A percentile compares a stretch with the other conserved stretches of the same genome.
These are phyloP conservation scores for Pythium folliculosum DNA, from an alignment of 352 stramenopile species.

Conservation along the genomic window DNA sequence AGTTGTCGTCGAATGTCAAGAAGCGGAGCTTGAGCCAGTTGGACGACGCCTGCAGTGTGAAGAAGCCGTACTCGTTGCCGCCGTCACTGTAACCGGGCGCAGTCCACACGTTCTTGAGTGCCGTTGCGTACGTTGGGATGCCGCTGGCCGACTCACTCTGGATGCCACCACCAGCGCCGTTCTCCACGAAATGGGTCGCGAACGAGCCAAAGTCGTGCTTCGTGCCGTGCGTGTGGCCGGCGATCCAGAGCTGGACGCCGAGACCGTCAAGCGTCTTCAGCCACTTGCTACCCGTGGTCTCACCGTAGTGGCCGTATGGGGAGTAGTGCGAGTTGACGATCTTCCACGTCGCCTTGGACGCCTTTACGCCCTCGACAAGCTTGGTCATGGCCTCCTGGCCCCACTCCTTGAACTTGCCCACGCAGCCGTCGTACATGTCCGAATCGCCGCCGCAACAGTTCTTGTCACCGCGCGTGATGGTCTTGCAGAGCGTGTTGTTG, in stretches of 20 bases:
- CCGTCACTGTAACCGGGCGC: constrained; percentile 26
- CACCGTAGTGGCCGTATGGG: constrained; percentile 39
- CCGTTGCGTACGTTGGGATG: constrained; percentile 24
- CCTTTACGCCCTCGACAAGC: constrained; percentile 32
- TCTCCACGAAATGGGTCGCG: constrained; percentile 45
- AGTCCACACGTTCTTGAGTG: constrained; percentile 32
- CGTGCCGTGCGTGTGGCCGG: constrained; percentile 43
- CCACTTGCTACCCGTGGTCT: constrained; percentile 29
- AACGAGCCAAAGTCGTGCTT: constrained; percentile 40
- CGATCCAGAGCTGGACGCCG: constrained; percentile 34
- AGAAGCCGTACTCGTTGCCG: constrained; percentile 45
- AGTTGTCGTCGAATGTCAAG: constrained; percentile 43
- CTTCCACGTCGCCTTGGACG: constrained; percentile 47
- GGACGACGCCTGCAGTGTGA: constrained; percentile 34
- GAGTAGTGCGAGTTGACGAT: constrained; percentile 51
- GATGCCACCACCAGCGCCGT: constrained; percentile 45
- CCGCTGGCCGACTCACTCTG: constrained; percentile 36
- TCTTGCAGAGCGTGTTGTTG: constrained; percentile 40
- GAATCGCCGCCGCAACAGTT: constrained; percentile 32
- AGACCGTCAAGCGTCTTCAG: constrained; percentile 24
- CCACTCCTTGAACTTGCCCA: constrained; percentile 42
- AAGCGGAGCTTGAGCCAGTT: constrained; percentile 44
- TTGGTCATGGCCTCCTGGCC: constrained; percentile 31
- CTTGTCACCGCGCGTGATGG: constrained; percentile 30
- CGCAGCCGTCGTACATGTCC: constrained; percentile 41